phyloP scores from a whole-genome alignment of 257 asterid species.

The Prunella vulgaris region DNA sequence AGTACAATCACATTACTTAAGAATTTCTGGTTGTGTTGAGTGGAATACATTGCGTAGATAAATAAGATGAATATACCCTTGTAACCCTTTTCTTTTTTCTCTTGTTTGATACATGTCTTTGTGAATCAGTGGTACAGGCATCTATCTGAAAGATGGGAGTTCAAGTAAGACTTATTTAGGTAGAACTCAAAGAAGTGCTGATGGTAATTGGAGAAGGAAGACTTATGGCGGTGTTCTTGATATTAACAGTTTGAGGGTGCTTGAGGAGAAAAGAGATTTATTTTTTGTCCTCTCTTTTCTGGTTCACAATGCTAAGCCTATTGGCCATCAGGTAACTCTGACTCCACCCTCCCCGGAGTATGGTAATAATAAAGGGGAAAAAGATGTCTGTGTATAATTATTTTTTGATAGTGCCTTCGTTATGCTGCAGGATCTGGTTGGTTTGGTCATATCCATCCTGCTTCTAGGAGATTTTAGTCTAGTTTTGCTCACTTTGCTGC shows the following conservation, averaged over 20 bases:
- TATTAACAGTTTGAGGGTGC: constrained; percentile 58
- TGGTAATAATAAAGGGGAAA: too few species aligned
- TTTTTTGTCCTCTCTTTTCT: constrained; percentile 72
- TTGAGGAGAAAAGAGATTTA: constrained; percentile 76
- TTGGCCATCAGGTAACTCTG: constrained; percentile 86
- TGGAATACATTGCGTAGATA: background rate
- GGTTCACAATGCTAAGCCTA: constrained; percentile 88
- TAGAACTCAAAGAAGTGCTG: constrained; percentile 35
- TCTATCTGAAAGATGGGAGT: constrained; percentile 39
- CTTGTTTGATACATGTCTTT: constrained; percentile 13
- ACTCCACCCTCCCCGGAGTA: background rate
- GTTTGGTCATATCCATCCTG: constrained; percentile 86
- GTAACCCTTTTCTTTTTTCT: background rate
- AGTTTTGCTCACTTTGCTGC: constrained; percentile 93
- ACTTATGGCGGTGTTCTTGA: constrained; percentile 63
- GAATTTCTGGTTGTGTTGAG: background rate
- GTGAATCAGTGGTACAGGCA: constrained; percentile 35
- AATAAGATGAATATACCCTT: background rate
- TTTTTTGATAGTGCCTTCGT: constrained; percentile 12
- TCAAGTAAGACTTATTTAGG: constrained; percentile 38
- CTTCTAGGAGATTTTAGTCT: constrained; percentile 98
- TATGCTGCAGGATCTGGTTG: constrained; percentile 93
- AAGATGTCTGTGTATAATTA: background rate
- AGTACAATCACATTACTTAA: too few species aligned
- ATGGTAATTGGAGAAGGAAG: constrained; percentile 45